Evolutionary conservation across 257 asterid genomes (phyloP).

Genomic region (Knoxia roxburghii): DNA sequence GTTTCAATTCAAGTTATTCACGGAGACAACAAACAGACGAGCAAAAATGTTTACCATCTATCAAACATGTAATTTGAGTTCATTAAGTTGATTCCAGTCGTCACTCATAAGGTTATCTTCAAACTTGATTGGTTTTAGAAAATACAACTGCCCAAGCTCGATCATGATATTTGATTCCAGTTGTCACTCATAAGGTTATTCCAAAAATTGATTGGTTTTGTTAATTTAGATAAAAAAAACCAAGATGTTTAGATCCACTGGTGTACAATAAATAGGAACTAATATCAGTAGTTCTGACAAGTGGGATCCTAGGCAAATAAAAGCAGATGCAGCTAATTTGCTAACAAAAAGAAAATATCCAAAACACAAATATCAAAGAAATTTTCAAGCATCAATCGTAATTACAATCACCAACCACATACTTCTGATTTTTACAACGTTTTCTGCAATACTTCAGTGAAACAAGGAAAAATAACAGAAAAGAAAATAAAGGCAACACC

Average conservation of each 20-base stretch:
- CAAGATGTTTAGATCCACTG: background rate
- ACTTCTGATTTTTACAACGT: background rate
- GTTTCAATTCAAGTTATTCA: constrained; percentile 46
- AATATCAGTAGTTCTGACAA: background rate
- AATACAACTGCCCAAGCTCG: background rate
- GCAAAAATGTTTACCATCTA: background rate
- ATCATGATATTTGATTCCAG: background rate
- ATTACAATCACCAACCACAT: background rate
- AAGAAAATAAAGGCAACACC: background rate
- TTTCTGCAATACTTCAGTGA: background rate
- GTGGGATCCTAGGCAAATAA: too few species aligned
- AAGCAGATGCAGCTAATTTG: background rate
- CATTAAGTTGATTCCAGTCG: background rate
- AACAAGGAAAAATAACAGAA: background rate
- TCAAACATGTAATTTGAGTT: background rate
- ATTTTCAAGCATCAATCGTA: background rate
- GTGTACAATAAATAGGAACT: background rate
- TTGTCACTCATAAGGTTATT: background rate
- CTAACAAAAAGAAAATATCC: background rate
- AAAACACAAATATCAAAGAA: background rate
- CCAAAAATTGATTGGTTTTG: background rate
- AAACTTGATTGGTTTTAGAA: background rate
- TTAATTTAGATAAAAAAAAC: background rate
- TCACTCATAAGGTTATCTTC: too few species aligned
- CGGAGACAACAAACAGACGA: constrained; percentile 24